Evolutionary conservation across 768 basidiomycete genomes (phyloP).

Genomic region (Lyophyllum decastes): DNA sequence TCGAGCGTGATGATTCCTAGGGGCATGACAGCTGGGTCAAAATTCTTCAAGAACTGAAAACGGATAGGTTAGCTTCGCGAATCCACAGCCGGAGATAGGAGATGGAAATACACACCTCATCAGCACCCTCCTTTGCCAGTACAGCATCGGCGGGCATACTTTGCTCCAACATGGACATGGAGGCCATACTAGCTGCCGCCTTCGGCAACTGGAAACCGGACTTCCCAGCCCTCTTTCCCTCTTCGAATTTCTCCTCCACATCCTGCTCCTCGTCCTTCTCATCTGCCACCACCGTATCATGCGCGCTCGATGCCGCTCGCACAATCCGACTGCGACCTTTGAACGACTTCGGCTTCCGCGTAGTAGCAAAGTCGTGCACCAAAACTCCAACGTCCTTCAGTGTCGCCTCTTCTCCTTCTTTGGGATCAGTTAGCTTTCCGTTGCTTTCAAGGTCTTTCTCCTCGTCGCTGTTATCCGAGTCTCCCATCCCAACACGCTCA

Average conservation of each 20-base stretch:
- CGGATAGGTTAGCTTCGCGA: constrained; percentile 1
- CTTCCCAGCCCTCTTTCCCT: constrained; percentile 28
- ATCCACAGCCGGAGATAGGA: neutral
- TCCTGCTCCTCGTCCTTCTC: constrained; percentile 18
- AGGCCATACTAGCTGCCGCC: constrained; percentile 41
- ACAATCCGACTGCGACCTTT: neutral
- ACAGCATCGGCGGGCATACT: constrained; percentile 90
- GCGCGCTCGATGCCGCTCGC: neutral
- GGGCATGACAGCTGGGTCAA: constrained; percentile 82
- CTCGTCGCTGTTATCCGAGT: constrained; percentile 48
- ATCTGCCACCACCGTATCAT: neutral
- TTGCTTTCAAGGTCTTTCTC: constrained; percentile 31
- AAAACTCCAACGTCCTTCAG: constrained; percentile 23
- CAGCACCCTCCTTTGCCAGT: constrained; percentile 69
- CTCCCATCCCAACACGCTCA: constrained; percentile 72
- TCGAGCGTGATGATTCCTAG: constrained; percentile 92
- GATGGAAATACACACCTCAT: constrained; percentile 56
- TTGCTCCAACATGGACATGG: constrained; percentile 64
- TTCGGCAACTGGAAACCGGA: constrained; percentile 43
- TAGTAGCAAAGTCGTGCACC: constrained; percentile 19
- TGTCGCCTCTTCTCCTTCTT: constrained; percentile 30
- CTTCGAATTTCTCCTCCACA: constrained; percentile 12
- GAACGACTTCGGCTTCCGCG: neutral
- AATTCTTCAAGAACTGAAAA: constrained; percentile 72
- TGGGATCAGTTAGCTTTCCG: constrained; percentile 26